Percentiles rank a stretch among this genome's conserved stretches.
phyloP scores from a whole-genome alignment of 2,329 filamentous ascomycete species.

The Teratosphaeria gauchensis region DNA sequence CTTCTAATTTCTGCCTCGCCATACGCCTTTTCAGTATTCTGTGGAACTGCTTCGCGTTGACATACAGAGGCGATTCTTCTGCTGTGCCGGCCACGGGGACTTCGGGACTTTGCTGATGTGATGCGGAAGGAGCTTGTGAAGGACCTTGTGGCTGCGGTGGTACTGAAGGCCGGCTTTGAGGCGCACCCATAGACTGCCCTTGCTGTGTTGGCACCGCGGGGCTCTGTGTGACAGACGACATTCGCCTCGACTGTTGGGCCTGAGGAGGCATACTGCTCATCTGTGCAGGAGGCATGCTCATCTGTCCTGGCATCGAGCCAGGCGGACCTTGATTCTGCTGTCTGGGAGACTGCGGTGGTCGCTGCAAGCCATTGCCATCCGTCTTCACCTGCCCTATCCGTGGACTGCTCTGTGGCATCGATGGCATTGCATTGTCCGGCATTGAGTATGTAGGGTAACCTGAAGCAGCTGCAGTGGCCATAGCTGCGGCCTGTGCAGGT shows the following conservation, averaged over 20 bases:
- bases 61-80: slow-evolving; percentile 91
- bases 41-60: slow-evolving; percentile 98
- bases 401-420: slow-evolving; percentile 60
- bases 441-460: slow-evolving; percentile 66
- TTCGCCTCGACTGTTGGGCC: slow-evolving; percentile 40
- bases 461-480: slow-evolving; percentile 87
- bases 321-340: slow-evolving; percentile 51
- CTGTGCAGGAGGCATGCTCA: slow-evolving; percentile 45
- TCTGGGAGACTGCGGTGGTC: slow-evolving; percentile 65
- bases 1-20: slow-evolving; percentile 85
- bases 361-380: slow-evolving; percentile 39
- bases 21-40: slow-evolving; percentile 90
- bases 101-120: slow-evolving; percentile 40
- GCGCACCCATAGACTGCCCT: slow-evolving; percentile 42
- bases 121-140: slow-evolving; percentile 61
- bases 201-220: slow-evolving; percentile 42
- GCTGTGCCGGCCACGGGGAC: slow-evolving; percentile 55
- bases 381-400: slow-evolving; percentile 63
- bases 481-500: slow-evolving; percentile 78
- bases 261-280: slow-evolving; percentile 40
- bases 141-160: slow-evolving; percentile 50
- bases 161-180: not conserved
- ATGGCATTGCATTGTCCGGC: slow-evolving; percentile 53
- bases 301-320: slow-evolving; percentile 34
- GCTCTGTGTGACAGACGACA: slow-evolving; percentile 60